These are phyloP conservation scores for Fusarium cyanostomum DNA, from an alignment of 2,329 filamentous ascomycete genomes.

Conservation along the genomic window DNA sequence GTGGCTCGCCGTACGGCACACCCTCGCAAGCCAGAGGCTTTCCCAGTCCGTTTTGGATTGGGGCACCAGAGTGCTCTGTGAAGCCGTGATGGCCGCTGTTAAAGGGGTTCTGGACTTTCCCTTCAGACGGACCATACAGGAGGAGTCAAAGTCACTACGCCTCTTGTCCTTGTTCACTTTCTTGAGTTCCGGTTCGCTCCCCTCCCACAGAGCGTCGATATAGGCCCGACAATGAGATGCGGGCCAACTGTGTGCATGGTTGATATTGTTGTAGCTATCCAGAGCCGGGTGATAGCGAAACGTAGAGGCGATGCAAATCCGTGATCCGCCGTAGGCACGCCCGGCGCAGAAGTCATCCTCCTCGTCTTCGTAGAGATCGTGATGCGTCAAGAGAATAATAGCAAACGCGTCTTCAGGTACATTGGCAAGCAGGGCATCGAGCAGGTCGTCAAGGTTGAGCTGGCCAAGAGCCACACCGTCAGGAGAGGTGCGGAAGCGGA, in stretches of 20 bases:
- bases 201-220: constrained; percentile 51
- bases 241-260: constrained; percentile 69
- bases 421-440: constrained; percentile 65
- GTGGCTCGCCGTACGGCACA: constrained; percentile 68
- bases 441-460: constrained; percentile 68
- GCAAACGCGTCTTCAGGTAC: constrained; percentile 68
- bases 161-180: neutral
- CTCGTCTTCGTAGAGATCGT: constrained; percentile 72
- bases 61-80: constrained; percentile 32
- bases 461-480: constrained; percentile 60
- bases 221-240: constrained; percentile 67
- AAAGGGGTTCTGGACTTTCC: neutral
- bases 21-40: constrained; percentile 65
- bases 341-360: constrained; percentile 75
- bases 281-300: constrained; percentile 68
- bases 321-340: constrained; percentile 70
- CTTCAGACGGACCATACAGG: neutral
- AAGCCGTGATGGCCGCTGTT: neutral
- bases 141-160: neutral
- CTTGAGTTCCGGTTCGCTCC: neutral
- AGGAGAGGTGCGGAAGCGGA: constrained; percentile 59
- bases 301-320: constrained; percentile 68
- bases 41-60: constrained; percentile 40
- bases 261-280: constrained; percentile 51
- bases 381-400: constrained; percentile 63